A percentile compares a stretch with the other conserved stretches of the same genome.
phyloP scores from a whole-genome alignment of 495 filamentous ascomycete species.

The Podospora bellae-mahoneyi region DNA sequence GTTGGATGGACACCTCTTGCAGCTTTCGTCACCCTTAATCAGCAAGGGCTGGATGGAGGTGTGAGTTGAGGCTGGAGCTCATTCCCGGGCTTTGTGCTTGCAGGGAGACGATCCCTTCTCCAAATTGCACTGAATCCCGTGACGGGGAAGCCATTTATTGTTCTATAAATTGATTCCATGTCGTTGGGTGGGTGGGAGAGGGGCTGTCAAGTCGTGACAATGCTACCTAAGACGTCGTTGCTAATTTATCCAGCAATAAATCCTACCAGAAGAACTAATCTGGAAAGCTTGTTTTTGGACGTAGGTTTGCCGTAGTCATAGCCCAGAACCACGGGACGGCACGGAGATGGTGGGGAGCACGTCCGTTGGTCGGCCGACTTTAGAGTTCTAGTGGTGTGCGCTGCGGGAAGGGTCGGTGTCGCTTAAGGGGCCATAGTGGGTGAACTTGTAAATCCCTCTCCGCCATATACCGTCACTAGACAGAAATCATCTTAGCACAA shows the following conservation, averaged over 20 bases:
- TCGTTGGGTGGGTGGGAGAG: background rate
- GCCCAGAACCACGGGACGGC: background rate
- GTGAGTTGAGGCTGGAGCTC: background rate
- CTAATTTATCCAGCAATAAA: background rate
- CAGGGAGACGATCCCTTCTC: background rate
- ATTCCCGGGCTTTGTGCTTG: background rate
- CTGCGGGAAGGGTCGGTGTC: too few relatives aligned
- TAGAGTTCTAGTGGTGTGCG: too few relatives aligned
- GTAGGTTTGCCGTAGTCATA: background rate
- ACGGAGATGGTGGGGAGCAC: background rate
- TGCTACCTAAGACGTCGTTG: background rate
- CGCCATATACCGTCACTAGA: too few relatives aligned
- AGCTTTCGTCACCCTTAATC: background rate
- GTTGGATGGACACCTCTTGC: background rate
- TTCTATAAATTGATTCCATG: background rate
- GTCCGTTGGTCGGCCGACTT: background rate
- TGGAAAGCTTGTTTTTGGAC: background rate
- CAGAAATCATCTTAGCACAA: too few relatives aligned
- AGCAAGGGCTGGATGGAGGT: background rate
- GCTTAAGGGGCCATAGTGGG: too few relatives aligned
- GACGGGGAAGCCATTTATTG: background rate
- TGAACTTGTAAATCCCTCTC: too few relatives aligned
- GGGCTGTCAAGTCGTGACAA: background rate
- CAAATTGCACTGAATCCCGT: background rate
- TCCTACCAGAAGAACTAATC: background rate